Percentiles rank a stretch among this genome's conserved stretches.
phyloP scores from a whole-genome alignment of 257 asterid genomes.

The Vinca minor region DNA sequence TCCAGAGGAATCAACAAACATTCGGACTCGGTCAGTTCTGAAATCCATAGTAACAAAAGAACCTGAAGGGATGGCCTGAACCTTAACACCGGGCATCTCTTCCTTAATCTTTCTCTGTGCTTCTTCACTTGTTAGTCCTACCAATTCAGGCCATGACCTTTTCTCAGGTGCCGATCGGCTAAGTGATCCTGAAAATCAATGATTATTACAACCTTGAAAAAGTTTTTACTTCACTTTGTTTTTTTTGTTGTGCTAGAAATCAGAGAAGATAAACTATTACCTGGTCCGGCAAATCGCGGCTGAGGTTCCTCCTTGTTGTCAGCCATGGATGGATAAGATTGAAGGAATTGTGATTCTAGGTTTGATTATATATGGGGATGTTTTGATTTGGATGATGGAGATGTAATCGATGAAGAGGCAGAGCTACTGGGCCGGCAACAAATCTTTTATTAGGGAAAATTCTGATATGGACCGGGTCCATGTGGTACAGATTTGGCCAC shows the following conservation, averaged over 20 bases:
- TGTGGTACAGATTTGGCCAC: too few relatives aligned
- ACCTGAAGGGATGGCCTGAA: constrained; percentile 23
- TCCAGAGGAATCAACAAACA: constrained; percentile 35
- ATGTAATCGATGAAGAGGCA: too few relatives aligned
- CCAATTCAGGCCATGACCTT: constrained; percentile 49
- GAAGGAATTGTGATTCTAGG: too few relatives aligned
- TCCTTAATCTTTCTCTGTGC: constrained; percentile 39
- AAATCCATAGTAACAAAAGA: constrained; percentile 32
- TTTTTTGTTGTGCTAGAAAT: neutral
- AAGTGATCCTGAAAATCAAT: neutral
- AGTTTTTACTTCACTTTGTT: neutral
- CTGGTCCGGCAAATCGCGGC: constrained; percentile 11
- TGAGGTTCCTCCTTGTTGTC: constrained; percentile 11
- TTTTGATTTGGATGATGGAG: too few relatives aligned
- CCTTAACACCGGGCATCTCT: constrained; percentile 23
- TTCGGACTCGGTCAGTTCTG: constrained; percentile 36
- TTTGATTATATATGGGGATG: too few relatives aligned
- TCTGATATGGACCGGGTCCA: too few relatives aligned
- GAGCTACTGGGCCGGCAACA: too few relatives aligned
- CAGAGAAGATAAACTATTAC: constrained; percentile 3
- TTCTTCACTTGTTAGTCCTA: constrained; percentile 42
- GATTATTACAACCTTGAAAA: neutral
- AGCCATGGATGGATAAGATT: constrained; percentile 3
- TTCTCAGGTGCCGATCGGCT: constrained; percentile 13
- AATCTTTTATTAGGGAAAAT: too few relatives aligned